Percentiles rank a stretch among this genome's conserved stretches.
Conservation (phyloP, 345 rosid genomes). For the Eucalyptus sp. region DNA sequence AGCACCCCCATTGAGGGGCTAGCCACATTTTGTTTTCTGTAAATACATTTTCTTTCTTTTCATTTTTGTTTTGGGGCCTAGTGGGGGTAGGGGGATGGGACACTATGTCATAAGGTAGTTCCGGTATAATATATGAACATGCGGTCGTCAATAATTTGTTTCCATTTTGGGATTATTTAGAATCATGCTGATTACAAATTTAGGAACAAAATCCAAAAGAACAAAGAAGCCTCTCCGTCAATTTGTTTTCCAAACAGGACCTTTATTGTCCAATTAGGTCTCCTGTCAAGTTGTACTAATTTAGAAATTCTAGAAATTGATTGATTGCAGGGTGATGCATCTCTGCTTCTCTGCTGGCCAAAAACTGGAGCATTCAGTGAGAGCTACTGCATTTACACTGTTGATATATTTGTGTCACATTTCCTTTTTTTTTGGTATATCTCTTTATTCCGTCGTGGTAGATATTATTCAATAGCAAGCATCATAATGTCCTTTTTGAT, state of each 20-base stretch:
- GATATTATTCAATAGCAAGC: not conserved
- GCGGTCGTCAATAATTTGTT: not conserved
- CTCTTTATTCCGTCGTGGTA: not conserved
- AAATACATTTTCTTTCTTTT: not conserved
- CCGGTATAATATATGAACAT: not conserved
- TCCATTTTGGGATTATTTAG: not conserved
- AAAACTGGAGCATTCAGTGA: not conserved
- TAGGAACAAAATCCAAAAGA: not conserved
- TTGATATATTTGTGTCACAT: not conserved
- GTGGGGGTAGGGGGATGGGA: not conserved
- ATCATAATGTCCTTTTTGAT: not conserved
- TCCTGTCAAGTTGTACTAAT: not conserved
- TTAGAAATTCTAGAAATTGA: not conserved
- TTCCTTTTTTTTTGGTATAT: not conserved
- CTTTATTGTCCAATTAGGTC: not conserved
- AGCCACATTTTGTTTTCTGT: not conserved
- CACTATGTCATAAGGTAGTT: not conserved
- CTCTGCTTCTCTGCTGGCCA: not conserved
- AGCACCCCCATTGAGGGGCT: not conserved
- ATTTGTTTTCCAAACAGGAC: not conserved
- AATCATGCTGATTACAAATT: not conserved
- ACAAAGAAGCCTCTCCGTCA: not conserved
- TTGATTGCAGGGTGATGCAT: not conserved
- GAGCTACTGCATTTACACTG: not conserved
- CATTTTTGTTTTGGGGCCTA: not conserved